Evolutionary conservation across 148 eudicot species (phyloP).

Genomic region (Pouteria glomerata): DNA sequence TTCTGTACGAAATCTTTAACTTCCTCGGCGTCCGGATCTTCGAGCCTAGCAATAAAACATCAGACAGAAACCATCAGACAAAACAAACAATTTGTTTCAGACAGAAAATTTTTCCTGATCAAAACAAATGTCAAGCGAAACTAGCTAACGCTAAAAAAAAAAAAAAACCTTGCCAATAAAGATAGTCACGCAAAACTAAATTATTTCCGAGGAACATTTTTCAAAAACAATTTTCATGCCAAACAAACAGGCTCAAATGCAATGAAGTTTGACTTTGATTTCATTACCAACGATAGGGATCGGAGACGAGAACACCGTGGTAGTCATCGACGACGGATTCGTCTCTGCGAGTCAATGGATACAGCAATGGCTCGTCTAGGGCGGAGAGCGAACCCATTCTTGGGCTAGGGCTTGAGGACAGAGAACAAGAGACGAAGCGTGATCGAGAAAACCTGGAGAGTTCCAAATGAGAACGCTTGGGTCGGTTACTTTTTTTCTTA

Average conservation of each 20-base stretch:
- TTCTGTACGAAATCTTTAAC: constrained; percentile 64
- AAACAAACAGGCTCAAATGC: neutral
- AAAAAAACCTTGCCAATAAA: too few relatives aligned
- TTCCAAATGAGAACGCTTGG: neutral
- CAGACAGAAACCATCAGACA: neutral
- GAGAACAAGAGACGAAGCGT: neutral
- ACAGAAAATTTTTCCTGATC: too few relatives aligned
- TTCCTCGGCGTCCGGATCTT: constrained; percentile 82
- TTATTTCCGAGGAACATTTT: neutral
- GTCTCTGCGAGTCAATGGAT: constrained; percentile 64
- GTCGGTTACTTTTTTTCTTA: neutral
- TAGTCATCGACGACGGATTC: constrained; percentile 67
- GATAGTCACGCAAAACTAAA: too few relatives aligned
- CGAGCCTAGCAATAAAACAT: constrained; percentile 46
- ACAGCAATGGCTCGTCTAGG: constrained; percentile 38
- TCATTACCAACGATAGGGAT: constrained; percentile 81
- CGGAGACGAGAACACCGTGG: constrained; percentile 67
- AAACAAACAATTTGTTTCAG: too few relatives aligned
- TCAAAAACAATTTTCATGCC: neutral
- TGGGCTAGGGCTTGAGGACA: neutral
- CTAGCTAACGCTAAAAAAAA: too few relatives aligned
- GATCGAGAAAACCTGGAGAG: neutral
- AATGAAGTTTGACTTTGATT: neutral
- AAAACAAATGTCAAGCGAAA: too few relatives aligned
- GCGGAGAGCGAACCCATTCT: constrained; percentile 60